A percentile compares a stretch with the other conserved stretches of the same genome.
phyloP scores from a whole-genome alignment of 1,284 basidiomycete species.

The Cutaneotrichosporon daszewskae region DNA sequence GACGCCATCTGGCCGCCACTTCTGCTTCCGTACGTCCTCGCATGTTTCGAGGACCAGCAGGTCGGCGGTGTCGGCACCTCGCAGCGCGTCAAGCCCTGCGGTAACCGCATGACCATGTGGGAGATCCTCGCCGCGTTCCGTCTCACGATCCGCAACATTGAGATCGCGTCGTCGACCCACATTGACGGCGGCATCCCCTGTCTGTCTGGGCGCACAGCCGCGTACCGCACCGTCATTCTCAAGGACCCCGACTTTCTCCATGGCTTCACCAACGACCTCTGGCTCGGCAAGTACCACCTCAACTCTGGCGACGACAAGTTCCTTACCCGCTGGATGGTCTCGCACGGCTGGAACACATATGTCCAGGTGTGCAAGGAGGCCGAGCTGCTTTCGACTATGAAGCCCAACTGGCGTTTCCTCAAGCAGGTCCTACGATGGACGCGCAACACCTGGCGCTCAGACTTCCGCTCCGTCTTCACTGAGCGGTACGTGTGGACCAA shows the following conservation, averaged over 20 bases:
- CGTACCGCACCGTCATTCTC: constrained; percentile 84
- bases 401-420: constrained; percentile 89
- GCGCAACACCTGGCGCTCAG: constrained; percentile 84
- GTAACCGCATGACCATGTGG: constrained; percentile 78
- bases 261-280: constrained; percentile 87
- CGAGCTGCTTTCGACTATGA: constrained; percentile 86
- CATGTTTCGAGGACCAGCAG: constrained; percentile 88
- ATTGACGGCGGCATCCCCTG: constrained; percentile 88
- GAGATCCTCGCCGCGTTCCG: constrained; percentile 88
- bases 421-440: constrained; percentile 91
- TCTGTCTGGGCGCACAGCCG: constrained; percentile 83
- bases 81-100: constrained; percentile 76
- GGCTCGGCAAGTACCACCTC: constrained; percentile 85
- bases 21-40: constrained; percentile 73
- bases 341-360: constrained; percentile 87
- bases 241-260: constrained; percentile 88
- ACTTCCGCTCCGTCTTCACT: constrained; percentile 78
- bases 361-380: constrained; percentile 87
- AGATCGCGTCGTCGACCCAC: constrained; percentile 79
- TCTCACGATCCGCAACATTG: constrained; percentile 84
- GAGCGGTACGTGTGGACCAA: constrained; percentile 79
- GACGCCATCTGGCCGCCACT: constrained; percentile 92
- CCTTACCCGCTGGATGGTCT: constrained; percentile 92
- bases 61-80: constrained; percentile 85
- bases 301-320: constrained; percentile 93